These are phyloP conservation scores for Podosphaera aphanis DNA, from an alignment of 2,329 filamentous ascomycete species.

Conservation along the genomic window DNA sequence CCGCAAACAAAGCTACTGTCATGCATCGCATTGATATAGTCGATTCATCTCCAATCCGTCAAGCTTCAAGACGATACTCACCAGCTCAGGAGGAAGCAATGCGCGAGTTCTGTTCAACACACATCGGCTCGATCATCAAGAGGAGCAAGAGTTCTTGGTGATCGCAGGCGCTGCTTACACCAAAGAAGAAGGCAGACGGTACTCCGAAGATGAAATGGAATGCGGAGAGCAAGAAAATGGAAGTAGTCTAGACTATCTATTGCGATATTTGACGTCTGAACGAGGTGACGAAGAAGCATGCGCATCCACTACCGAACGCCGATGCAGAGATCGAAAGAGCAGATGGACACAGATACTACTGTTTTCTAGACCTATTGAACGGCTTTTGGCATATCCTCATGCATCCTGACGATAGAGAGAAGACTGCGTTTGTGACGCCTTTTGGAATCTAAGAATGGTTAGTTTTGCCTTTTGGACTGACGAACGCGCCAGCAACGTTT, in stretches of 20 bases:
- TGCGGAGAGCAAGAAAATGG: no score
- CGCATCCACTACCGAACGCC: background rate
- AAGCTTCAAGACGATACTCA: background rate
- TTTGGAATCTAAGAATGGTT: background rate
- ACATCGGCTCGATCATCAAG: background rate
- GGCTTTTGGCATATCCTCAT: background rate
- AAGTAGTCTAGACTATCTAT: background rate
- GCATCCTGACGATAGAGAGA: background rate
- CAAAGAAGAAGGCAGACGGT: background rate
- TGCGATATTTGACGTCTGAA: background rate
- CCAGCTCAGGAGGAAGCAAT: background rate
- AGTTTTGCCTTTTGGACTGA: background rate
- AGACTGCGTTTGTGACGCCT: background rate
- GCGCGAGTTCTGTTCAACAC: background rate
- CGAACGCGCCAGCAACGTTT: background rate
- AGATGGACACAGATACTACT: background rate
- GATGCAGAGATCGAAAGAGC: background rate
- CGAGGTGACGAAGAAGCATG: background rate
- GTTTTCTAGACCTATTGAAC: background rate
- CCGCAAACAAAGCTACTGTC: no score
- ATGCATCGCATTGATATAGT: background rate
- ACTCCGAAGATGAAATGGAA: no score
- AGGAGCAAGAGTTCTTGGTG: background rate
- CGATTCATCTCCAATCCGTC: background rate
- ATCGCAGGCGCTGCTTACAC: background rate